Conservation (phyloP, 2,329 filamentous ascomycete species). For the Ophiostoma himal-ulmi region DNA sequence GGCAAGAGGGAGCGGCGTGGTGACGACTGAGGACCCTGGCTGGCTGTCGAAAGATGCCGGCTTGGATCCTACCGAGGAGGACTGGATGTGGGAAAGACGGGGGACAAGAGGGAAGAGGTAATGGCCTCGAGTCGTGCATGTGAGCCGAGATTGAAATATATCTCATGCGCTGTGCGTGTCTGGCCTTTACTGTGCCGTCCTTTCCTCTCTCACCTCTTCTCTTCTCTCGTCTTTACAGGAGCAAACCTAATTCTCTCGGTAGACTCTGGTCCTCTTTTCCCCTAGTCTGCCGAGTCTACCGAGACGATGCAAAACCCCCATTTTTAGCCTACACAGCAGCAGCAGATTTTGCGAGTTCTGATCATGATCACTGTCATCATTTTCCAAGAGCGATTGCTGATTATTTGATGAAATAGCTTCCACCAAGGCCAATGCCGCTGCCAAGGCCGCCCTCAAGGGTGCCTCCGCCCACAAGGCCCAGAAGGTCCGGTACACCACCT, state of each 20-base stretch:
- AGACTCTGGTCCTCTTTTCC: not conserved
- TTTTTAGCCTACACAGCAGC: conserved; percentile 47
- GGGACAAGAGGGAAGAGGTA: conserved; percentile 1
- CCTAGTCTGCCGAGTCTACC: not conserved
- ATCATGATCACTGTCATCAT: conserved; percentile 25
- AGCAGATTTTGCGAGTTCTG: conserved; percentile 73
- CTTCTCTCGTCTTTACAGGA: conserved; percentile 14
- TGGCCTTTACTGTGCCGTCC: conserved; percentile 7
- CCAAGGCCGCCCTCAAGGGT: conserved; percentile 93
- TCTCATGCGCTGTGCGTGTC: not conserved
- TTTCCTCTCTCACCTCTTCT: not conserved
- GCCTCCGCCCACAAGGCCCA: conserved; percentile 69
- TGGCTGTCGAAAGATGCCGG: conserved; percentile 11
- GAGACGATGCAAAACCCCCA: not conserved
- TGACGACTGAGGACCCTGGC: not conserved
- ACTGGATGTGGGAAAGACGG: conserved; percentile 11
- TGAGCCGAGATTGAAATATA: not conserved
- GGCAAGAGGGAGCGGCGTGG: not conserved
- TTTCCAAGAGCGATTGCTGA: conserved; percentile 63
- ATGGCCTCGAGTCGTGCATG: not conserved
- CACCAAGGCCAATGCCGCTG: conserved; percentile 86
- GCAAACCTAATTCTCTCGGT: conserved; percentile 9
- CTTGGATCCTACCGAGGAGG: not conserved
- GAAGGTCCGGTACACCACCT: conserved; percentile 88
- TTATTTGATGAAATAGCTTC: conserved; percentile 51